phyloP scores from a whole-genome alignment of 371 early-diverging fungal genomes.

The Mortierella sp. region DNA sequence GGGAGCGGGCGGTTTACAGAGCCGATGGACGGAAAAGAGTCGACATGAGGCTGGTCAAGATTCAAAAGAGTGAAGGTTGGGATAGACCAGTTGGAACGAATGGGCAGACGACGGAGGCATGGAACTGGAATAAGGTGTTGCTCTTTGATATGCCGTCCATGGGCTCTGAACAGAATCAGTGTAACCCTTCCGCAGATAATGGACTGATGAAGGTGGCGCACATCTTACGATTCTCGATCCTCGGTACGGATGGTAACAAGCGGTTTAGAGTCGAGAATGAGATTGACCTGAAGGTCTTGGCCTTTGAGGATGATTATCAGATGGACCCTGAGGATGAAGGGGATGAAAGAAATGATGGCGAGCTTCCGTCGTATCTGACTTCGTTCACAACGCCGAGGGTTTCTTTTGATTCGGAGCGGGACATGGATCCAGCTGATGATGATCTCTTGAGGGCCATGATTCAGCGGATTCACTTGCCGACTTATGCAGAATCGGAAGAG shows the following conservation, averaged over 20 bases:
- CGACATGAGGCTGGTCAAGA: constrained; percentile 52
- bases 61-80: constrained; percentile 55
- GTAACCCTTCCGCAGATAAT: constrained; percentile 49
- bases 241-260: constrained; percentile 37
- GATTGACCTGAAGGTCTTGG: constrained; percentile 36
- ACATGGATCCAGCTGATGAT: constrained; percentile 45
- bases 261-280: constrained; percentile 46
- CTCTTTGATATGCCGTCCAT: constrained; percentile 50
- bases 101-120: constrained; percentile 13
- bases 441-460: constrained; percentile 42
- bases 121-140: constrained; percentile 53
- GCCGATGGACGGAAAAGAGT: constrained; percentile 45
- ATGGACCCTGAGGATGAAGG: constrained; percentile 19
- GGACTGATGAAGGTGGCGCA: constrained; percentile 51
- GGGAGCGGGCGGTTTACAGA: constrained; percentile 46
- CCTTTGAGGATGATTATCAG: constrained; percentile 43
- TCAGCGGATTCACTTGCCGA: constrained; percentile 45
- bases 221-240: constrained; percentile 40
- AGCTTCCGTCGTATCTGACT: constrained; percentile 42
- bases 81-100: constrained; percentile 13
- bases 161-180: constrained; percentile 42
- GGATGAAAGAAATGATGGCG: constrained; percentile 7
- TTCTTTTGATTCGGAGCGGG: constrained; percentile 45
- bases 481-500: constrained; percentile 52
- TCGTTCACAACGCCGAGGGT: constrained; percentile 51